A percentile compares a stretch with the other conserved stretches of the same genome.
phyloP scores from a whole-genome alignment of 208 protist species.

The Novymonas esmeraldas region DNA sequence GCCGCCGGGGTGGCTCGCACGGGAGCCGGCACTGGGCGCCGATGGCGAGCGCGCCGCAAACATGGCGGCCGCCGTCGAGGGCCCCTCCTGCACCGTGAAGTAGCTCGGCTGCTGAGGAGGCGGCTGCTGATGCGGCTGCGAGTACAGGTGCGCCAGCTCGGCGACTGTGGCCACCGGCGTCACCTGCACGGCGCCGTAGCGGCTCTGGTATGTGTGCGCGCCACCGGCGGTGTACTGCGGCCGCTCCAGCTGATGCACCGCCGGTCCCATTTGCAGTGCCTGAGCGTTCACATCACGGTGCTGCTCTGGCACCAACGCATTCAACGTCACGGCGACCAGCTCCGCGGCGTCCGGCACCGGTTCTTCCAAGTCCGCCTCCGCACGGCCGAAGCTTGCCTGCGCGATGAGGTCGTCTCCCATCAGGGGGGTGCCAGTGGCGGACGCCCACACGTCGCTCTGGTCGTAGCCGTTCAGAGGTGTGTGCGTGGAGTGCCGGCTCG shows the following conservation, averaged over 20 bases:
- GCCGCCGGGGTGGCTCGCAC: neutral
- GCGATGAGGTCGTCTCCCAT: constrained; percentile 15
- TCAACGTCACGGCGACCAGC: constrained; percentile 29
- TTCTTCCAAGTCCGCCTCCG: neutral
- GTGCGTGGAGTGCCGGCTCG: constrained; percentile 18
- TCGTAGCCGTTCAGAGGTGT: constrained; percentile 51
- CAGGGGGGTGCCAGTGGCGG: constrained; percentile 26
- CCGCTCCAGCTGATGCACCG: neutral
- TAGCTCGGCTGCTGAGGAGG: constrained; percentile 4
- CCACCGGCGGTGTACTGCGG: neutral
- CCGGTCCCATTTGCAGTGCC: neutral
- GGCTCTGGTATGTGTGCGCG: constrained; percentile 5
- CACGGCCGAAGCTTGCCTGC: neutral
- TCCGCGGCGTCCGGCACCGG: constrained; percentile 9
- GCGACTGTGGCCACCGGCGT: neutral
- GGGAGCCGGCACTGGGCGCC: neutral
- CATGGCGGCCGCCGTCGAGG: neutral
- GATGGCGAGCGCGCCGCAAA: neutral
- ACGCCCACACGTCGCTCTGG: constrained; percentile 39
- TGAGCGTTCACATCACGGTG: neutral
- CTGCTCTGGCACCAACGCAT: constrained; percentile 9
- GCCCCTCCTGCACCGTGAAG: constrained; percentile 38
- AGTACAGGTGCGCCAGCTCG: neutral
- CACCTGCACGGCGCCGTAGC: constrained; percentile 12
- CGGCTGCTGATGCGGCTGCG: constrained; percentile 13